phyloP scores from a whole-genome alignment of 371 early-diverging fungal species.

The Mucor saturninus region DNA sequence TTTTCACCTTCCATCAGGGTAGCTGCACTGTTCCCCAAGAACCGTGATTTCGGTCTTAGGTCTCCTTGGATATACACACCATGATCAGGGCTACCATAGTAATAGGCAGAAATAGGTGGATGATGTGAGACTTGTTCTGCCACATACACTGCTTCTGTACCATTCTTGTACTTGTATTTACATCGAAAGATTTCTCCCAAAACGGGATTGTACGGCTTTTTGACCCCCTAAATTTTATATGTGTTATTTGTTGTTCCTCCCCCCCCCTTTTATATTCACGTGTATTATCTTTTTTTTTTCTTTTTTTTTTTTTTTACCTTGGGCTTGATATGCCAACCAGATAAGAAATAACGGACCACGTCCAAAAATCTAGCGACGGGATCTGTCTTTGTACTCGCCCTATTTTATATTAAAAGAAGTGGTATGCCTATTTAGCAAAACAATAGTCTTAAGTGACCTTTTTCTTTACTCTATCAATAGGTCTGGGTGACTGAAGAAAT shows the following conservation, averaged over 20 bases:
- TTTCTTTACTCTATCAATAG: constrained; percentile 72
- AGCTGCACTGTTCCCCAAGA: constrained; percentile 91
- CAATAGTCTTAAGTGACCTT: no score
- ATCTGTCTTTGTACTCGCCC: constrained; percentile 67
- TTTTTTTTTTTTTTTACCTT: constrained; percentile 57
- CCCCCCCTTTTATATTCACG: neutral
- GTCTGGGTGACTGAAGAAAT: constrained; percentile 93
- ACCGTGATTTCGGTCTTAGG: constrained; percentile 84
- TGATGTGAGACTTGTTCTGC: constrained; percentile 96
- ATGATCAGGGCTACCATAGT: constrained; percentile 84
- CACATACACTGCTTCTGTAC: constrained; percentile 77
- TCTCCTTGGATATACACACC: constrained; percentile 82
- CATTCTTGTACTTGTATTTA: constrained; percentile 71
- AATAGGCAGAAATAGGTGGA: constrained; percentile 90
- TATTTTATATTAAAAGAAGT: constrained; percentile 16
- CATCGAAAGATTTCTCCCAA: constrained; percentile 92
- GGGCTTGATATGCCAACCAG: constrained; percentile 96
- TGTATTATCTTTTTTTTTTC: neutral
- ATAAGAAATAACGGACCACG: constrained; percentile 86
- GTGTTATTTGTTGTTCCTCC: no score
- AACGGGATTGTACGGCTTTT: constrained; percentile 77
- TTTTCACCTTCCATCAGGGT: constrained; percentile 88
- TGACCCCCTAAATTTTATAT: constrained; percentile 17
- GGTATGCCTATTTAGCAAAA: no score
- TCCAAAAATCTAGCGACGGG: constrained; percentile 82